Evolutionary conservation across 768 basidiomycete genomes (phyloP).

Genomic region (Lanmaoa rubissima): DNA sequence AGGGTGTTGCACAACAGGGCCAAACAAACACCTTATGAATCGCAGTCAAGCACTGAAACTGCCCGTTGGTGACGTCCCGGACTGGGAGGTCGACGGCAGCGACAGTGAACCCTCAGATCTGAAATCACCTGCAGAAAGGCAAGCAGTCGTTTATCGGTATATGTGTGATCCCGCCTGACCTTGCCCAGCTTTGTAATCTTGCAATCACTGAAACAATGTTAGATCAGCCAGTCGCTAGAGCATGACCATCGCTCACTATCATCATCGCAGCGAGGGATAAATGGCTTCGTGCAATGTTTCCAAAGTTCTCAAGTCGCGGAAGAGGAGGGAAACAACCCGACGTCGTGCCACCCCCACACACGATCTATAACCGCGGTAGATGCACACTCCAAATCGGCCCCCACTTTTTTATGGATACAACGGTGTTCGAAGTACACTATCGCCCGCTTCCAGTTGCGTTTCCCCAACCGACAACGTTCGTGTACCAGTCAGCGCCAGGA

Average conservation of each 20-base stretch:
- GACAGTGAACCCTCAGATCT: conserved; percentile 42
- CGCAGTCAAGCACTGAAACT: conserved; percentile 36
- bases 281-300: conserved; percentile 65
- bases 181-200: conserved; percentile 53
- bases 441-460: conserved; percentile 35
- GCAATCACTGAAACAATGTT: conserved; percentile 73
- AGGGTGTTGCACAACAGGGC: conserved; percentile 19
- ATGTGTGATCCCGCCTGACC: conserved; percentile 6
- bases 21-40: conserved; percentile 31
- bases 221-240: conserved; percentile 10
- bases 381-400: conserved; percentile 77
- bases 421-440: conserved; percentile 74
- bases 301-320: conserved; percentile 66
- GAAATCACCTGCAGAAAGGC: conserved; percentile 61
- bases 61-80: conserved; percentile 55
- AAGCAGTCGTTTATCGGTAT: neutral
- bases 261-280: conserved; percentile 57
- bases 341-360: conserved; percentile 61
- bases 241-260: conserved; percentile 15
- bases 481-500: conserved; percentile 28
- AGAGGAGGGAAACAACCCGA: conserved; percentile 57
- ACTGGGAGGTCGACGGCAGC: conserved; percentile 55
- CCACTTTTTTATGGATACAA: conserved; percentile 65
- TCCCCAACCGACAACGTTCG: conserved; percentile 23
- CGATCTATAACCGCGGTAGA: conserved; percentile 59